Percentiles rank a stretch among this genome's conserved stretches.
These are phyloP conservation scores for Phoma sp. DNA, from an alignment of 2,329 filamentous ascomycete species.

Conservation along the genomic window DNA sequence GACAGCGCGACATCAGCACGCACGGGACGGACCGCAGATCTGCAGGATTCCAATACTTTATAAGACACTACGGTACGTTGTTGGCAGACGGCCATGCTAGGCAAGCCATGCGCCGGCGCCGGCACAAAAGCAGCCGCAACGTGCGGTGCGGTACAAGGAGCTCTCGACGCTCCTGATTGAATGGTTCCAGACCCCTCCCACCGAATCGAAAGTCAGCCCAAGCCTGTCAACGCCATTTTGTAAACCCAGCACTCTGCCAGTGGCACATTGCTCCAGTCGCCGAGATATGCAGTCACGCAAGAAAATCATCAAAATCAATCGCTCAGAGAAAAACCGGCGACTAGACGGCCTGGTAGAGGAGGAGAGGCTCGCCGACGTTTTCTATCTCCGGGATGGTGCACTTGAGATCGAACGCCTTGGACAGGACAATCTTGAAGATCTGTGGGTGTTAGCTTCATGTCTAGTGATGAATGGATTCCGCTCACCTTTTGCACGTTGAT, in stretches of 20 bases:
- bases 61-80: slow-evolving; percentile 41
- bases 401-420: slow-evolving; percentile 97
- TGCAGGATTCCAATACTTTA: slow-evolving; percentile 24
- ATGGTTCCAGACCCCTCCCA: slow-evolving; percentile 10
- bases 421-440: slow-evolving; percentile 99
- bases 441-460: slow-evolving; percentile 52
- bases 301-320: slow-evolving; percentile 47
- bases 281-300: slow-evolving; percentile 45
- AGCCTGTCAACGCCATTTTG: slow-evolving; percentile 41
- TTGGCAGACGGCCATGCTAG: slow-evolving; percentile 23
- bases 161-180: slow-evolving; percentile 17
- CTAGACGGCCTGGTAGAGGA: slow-evolving; percentile 72
- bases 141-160: slow-evolving; percentile 15
- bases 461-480: too few species aligned
- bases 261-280: slow-evolving; percentile 47
- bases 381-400: slow-evolving; percentile 99
- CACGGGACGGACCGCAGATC: slow-evolving; percentile 4
- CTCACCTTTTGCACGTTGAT: slow-evolving; percentile 98
- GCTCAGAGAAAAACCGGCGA: slow-evolving; percentile 42
- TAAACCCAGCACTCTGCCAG: slow-evolving; percentile 26
- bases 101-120: slow-evolving; percentile 13
- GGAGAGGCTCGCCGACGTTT: slow-evolving; percentile 92
- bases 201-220: slow-evolving; percentile 21
- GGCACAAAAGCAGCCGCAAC: slow-evolving; percentile 19
- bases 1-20: background rate